phyloP scores from a whole-genome alignment of 2,329 filamentous ascomycete species.

The Lasiodiplodia citricola region DNA sequence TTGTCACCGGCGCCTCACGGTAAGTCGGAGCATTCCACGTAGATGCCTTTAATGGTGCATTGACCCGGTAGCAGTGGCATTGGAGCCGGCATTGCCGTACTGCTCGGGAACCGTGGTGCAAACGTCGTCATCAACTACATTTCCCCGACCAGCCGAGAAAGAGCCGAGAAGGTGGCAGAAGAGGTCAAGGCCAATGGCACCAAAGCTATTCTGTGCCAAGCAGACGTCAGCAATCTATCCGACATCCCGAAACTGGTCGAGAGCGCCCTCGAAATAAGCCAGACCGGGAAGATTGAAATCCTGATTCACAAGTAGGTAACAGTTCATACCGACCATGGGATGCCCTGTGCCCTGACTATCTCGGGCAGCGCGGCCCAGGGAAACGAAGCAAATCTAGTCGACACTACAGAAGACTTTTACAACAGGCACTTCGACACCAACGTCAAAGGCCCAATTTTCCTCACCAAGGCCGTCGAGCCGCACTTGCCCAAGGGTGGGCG shows the following conservation, averaged over 20 bases:
- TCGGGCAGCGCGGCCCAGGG: slow-evolving; percentile 34
- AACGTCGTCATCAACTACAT: background rate
- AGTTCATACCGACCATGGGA: too few relatives aligned
- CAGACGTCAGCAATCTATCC: background rate
- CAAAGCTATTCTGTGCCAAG: background rate
- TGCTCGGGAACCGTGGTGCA: background rate
- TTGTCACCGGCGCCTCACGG: background rate
- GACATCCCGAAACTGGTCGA: background rate
- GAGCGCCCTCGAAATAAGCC: background rate
- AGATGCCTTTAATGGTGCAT: background rate
- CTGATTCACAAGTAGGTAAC: background rate
- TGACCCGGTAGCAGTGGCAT: background rate
- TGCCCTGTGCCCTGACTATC: background rate
- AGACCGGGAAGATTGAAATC: background rate
- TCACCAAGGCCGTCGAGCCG: slow-evolving; percentile 57
- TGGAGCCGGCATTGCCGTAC: background rate
- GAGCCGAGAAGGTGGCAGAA: background rate
- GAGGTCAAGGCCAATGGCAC: background rate
- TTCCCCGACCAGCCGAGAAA: background rate
- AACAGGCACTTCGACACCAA: slow-evolving; percentile 58
- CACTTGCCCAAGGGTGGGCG: slow-evolving; percentile 48
- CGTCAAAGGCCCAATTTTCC: slow-evolving; percentile 56
- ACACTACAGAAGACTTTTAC: slow-evolving; percentile 55
- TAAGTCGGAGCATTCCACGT: background rate
- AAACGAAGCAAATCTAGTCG: slow-evolving; percentile 29